Evolutionary conservation across 306 rosid species (phyloP), one percentile per base, ranked within the genome.

Genomic region (Quercus engelmannii): DNA sequence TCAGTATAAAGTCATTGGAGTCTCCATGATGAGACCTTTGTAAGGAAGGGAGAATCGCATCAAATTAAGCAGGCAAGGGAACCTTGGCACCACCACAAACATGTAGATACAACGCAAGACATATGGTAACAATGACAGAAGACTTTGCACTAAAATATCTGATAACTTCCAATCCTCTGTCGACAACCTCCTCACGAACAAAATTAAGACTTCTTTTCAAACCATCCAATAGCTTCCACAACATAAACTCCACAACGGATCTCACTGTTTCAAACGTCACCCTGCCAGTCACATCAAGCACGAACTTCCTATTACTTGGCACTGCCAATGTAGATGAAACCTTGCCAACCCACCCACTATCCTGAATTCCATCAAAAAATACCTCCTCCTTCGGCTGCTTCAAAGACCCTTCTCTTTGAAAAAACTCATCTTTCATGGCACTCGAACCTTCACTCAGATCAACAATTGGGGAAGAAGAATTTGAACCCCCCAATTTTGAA

Each of bases 201-300:
- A 64, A 85, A 65, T 80, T 83, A 68, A 87, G 13, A 75, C 93
- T 86, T 80, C 83, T 89, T 58, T 87, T 95, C 57, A 89, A 81
- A 20, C 91, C 89, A 28, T 91, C 96, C 26, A 90, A 65, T 13
- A 91, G 78, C 83, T 88, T 86, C 90, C 84, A 86, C 46, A 89
- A n/a, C 77, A 91, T 55, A 41, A 90, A 87, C 59, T 83, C 96
- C 85, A 88, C 83, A 62, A 95, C 76, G 8, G 97, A 93, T 81
- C 94, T 87, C 8, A 87, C 73, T 2, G 97, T 86, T 74, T 93
- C 94, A 19, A 91, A 84, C 21, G 98, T 93, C 73, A 91, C 96
- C 78, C 98, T 89, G 74, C 99, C 97, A 0, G 98, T 90, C 71
- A 95, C 88, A 57, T 95, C 99, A 62, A 93, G 81, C 89, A 93